A percentile compares a stretch with the other conserved stretches of the same genome.
These are phyloP conservation scores for Xylariaceae sp. DNA, from an alignment of 2,329 filamentous ascomycete species.

Conservation along the genomic window DNA sequence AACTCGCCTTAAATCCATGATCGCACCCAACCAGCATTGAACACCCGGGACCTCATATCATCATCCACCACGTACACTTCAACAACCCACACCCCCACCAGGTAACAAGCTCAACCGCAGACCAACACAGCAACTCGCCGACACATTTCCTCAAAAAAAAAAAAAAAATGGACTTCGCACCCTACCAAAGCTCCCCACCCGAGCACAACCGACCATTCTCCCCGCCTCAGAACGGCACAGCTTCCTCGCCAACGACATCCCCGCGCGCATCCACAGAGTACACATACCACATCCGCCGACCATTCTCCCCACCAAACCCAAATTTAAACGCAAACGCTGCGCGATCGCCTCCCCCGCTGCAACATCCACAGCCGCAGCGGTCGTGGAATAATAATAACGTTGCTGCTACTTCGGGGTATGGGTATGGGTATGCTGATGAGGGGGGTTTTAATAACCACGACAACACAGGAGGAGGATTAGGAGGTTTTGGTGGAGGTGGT, in stretches of 20 bases:
- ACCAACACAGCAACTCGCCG: neutral
- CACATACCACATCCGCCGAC: slow-evolving; percentile 46
- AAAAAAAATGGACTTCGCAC: slow-evolving; percentile 81
- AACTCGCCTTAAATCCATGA: too few relatives aligned
- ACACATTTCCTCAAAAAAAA: neutral
- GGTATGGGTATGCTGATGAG: too few relatives aligned
- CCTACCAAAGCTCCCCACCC: slow-evolving; percentile 89
- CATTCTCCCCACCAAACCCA: slow-evolving; percentile 40
- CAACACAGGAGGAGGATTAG: slow-evolving; percentile 17
- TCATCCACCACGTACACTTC: neutral
- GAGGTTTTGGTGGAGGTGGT: slow-evolving; percentile 4
- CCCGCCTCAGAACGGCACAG: slow-evolving; percentile 72
- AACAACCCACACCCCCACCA: neutral
- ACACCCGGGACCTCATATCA: too few relatives aligned
- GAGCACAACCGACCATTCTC: slow-evolving; percentile 79
- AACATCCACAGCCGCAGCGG: slow-evolving; percentile 55
- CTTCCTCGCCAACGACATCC: slow-evolving; percentile 67
- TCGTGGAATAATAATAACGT: slow-evolving; percentile 43
- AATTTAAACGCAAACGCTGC: slow-evolving; percentile 40
- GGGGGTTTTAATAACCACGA: slow-evolving; percentile 18
- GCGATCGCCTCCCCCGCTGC: slow-evolving; percentile 44
- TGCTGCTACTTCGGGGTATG: too few relatives aligned
- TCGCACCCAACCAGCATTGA: too few relatives aligned
- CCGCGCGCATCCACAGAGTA: slow-evolving; percentile 58
- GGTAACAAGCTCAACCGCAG: neutral